phyloP scores from a whole-genome alignment of 331 rosid species.

The Malus hybrid region DNA sequence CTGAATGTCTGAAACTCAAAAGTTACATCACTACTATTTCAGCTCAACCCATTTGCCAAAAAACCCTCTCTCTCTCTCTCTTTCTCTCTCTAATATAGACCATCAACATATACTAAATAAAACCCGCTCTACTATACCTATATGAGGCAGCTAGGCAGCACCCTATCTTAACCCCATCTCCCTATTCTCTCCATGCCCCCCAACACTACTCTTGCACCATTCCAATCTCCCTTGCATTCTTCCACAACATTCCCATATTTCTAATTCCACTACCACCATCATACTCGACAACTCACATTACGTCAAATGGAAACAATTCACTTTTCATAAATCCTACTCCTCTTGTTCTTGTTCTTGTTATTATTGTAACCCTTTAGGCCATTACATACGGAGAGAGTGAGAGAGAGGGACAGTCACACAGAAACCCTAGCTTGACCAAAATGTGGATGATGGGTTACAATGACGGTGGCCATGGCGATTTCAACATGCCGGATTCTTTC shows the following conservation, averaged over 20 bases:
- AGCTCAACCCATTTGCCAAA: slow-evolving; percentile 31
- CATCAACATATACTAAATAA: slow-evolving; percentile 26
- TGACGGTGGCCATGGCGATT: slow-evolving; percentile 40
- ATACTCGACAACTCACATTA: not conserved
- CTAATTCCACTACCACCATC: not conserved
- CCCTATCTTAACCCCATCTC: slow-evolving; percentile 21
- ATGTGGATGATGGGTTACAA: slow-evolving; percentile 98
- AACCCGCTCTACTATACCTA: slow-evolving; percentile 11
- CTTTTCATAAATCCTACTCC: too few relatives aligned
- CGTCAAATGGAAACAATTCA: not conserved
- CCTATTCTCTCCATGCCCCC: not conserved
- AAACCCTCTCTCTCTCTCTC: not conserved
- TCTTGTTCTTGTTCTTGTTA: not conserved
- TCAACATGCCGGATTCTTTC: slow-evolving; percentile 57
- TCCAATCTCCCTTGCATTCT: not conserved
- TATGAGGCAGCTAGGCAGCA: slow-evolving; percentile 7
- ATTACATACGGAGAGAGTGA: not conserved
- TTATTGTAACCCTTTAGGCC: not conserved
- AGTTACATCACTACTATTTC: slow-evolving; percentile 22
- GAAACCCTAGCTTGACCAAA: not conserved
- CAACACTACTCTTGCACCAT: not conserved
- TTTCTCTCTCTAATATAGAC: not conserved
- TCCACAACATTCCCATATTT: slow-evolving; percentile 8
- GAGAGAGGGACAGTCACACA: not conserved
- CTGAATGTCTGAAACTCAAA: slow-evolving; percentile 41